Conservation (phyloP, 805 yeast species). For the Candida piceae region DNA sequence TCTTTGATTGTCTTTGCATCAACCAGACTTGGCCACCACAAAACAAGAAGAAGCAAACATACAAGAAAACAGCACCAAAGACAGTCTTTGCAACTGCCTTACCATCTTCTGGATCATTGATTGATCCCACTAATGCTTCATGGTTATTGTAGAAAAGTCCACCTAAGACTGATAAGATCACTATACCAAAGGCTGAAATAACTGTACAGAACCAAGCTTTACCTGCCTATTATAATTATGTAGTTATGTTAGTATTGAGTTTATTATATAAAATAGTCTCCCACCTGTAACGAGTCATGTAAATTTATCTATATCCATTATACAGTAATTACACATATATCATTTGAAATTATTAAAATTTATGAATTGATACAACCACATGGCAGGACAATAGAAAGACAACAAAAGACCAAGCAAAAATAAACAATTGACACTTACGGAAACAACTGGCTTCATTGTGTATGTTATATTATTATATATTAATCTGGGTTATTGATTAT, state of each 20-base stretch:
- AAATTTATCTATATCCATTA: no score
- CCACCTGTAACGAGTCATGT: no score
- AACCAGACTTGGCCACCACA: slow-evolving; percentile 82
- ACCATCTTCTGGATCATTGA: slow-evolving; percentile 88
- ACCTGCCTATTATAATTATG: slow-evolving; percentile 42
- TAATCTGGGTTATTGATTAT: no score
- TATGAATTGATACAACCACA: no score
- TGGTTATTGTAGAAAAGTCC: slow-evolving; percentile 73
- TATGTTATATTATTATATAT: not conserved
- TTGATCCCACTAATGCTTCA: slow-evolving; percentile 91
- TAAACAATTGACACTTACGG: no score
- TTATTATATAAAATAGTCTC: no score
- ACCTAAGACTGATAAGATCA: slow-evolving; percentile 81
- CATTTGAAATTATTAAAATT: no score
- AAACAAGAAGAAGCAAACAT: slow-evolving; percentile 72
- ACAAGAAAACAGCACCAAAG: slow-evolving; percentile 83
- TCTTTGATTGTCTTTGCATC: slow-evolving; percentile 60
- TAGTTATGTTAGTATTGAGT: no score
- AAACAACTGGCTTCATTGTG: slow-evolving; percentile 29
- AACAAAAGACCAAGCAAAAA: no score
- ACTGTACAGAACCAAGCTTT: slow-evolving; percentile 96
- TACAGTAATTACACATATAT: no score
- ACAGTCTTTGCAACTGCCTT: slow-evolving; percentile 89
- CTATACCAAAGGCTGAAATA: slow-evolving; percentile 86
- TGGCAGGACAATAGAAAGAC: no score